A percentile compares a stretch with the other conserved stretches of the same genome.
Evolutionary conservation across 1,139 yeast species (phyloP).

Genomic region (Kodamaea anthophila): DNA sequence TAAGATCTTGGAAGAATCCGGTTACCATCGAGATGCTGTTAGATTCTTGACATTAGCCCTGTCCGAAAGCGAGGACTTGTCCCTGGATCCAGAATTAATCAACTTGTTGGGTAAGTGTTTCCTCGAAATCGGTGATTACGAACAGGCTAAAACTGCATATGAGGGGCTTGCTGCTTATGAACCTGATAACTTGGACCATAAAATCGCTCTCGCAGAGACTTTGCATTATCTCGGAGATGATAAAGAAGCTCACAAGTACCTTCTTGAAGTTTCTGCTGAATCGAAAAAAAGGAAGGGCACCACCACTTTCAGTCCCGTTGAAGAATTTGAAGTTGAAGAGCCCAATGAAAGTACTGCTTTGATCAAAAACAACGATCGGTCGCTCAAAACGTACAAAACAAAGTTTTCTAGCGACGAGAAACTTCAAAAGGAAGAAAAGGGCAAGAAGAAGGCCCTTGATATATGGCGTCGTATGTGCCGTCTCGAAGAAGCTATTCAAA

Average conservation of each 20-base stretch:
- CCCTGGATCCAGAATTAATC: conserved; percentile 45
- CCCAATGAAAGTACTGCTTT: conserved; percentile 14
- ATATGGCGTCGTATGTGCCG: conserved; percentile 59
- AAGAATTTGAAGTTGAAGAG: conserved; percentile 9
- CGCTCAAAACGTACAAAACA: conserved; percentile 13
- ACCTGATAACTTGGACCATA: conserved; percentile 63
- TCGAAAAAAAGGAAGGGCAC: conserved; percentile 10
- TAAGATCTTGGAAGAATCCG: conserved; percentile 59
- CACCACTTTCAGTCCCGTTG: conserved; percentile 12
- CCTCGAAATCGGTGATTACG: conserved; percentile 64
- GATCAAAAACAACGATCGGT: conserved; percentile 19
- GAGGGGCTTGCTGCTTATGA: conserved; percentile 49
- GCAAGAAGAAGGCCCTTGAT: conserved; percentile 57
- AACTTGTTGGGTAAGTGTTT: conserved; percentile 72
- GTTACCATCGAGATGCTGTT: conserved; percentile 67
- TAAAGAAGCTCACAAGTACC: conserved; percentile 52
- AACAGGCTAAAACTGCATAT: conserved; percentile 64
- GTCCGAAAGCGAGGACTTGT: conserved; percentile 40
- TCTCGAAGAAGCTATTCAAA: conserved; percentile 49
- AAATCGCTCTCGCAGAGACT: conserved; percentile 77
- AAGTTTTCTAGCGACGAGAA: conserved; percentile 53
- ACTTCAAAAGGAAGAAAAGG: conserved; percentile 49
- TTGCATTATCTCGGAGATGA: conserved; percentile 65
- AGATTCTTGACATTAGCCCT: conserved; percentile 50
- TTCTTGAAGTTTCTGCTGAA: conserved; percentile 44